These are phyloP conservation scores for Blastocystis sp. DNA, from an alignment of 352 stramenopile genomes.

Conservation along the genomic window DNA sequence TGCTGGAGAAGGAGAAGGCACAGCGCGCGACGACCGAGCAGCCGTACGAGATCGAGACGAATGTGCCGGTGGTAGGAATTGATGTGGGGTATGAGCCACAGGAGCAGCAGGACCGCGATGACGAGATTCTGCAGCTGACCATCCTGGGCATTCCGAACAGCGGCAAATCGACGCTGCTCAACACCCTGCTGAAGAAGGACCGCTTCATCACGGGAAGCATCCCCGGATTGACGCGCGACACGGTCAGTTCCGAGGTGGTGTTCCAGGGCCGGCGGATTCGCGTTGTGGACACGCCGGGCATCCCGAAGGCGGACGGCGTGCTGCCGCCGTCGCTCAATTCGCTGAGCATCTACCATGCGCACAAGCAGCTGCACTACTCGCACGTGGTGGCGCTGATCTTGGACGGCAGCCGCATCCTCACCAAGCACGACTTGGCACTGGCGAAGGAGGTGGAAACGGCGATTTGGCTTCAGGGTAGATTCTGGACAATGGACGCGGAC, in stretches of 20 bases:
- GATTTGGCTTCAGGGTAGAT: not conserved
- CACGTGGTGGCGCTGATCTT: conserved; percentile 73
- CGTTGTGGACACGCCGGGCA: conserved; percentile 76
- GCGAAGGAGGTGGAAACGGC: conserved; percentile 31
- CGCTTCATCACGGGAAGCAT: conserved; percentile 74
- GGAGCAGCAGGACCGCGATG: conserved; percentile 41
- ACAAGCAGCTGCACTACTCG: conserved; percentile 70
- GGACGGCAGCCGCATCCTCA: conserved; percentile 70
- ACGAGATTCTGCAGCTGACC: conserved; percentile 72
- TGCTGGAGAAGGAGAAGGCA: conserved; percentile 47
- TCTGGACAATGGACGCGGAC: conserved; percentile 71
- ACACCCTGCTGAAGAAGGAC: conserved; percentile 74
- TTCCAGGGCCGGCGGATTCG: conserved; percentile 72
- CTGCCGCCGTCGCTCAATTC: conserved; percentile 68
- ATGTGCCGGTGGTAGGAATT: conserved; percentile 13
- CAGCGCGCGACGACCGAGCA: conserved; percentile 6
- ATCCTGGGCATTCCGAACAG: conserved; percentile 76
- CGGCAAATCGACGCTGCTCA: conserved; percentile 76
- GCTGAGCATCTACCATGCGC: conserved; percentile 68
- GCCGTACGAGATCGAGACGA: conserved; percentile 12
- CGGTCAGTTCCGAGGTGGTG: conserved; percentile 74
- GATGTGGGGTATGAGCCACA: not conserved
- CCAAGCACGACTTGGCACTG: conserved; percentile 72
- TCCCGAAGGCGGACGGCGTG: conserved; percentile 68
- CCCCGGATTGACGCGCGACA: conserved; percentile 75